Evolutionary conservation across 805 yeast species (phyloP).

Genomic region (Yarrowia osloensis): DNA sequence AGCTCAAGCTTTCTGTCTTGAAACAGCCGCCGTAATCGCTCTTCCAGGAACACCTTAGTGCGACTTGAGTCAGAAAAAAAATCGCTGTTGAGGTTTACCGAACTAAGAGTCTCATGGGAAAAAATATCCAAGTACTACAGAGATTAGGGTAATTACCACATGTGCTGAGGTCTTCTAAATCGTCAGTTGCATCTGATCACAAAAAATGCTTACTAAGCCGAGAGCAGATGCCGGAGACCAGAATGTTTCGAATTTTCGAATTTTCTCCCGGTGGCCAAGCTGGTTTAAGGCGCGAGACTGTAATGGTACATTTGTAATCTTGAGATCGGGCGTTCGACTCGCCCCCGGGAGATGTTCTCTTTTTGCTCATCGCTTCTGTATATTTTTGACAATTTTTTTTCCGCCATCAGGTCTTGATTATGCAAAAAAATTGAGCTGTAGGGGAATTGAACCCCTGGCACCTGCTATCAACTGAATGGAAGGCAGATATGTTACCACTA

Average conservation of each 20-base stretch:
- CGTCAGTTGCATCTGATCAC: no score
- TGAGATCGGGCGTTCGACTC: constrained; percentile 27
- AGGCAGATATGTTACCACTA: constrained; percentile 26
- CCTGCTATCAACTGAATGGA: constrained; percentile 8
- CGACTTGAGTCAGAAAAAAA: no score
- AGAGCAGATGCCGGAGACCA: background rate
- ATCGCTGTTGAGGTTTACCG: no score
- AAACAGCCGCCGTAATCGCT: no score
- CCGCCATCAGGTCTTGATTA: no score
- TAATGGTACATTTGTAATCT: constrained; percentile 17
- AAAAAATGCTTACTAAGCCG: background rate
- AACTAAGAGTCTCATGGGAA: no score
- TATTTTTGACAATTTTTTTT: background rate
- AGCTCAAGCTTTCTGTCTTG: no score
- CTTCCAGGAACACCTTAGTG: no score
- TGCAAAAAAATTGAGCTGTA: constrained; percentile 8
- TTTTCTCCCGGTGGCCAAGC: constrained; percentile 23
- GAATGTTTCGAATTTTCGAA: background rate
- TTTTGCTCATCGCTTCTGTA: background rate
- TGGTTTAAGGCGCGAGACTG: constrained; percentile 27
- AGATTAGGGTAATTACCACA: no score
- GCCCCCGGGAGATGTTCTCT: constrained; percentile 16
- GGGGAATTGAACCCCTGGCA: constrained; percentile 25
- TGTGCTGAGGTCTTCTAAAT: no score
- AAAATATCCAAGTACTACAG: no score